A percentile compares a stretch with the other conserved stretches of the same genome.
Evolutionary conservation across 75 land plant species (phyloP).

Genomic region (Picea glauca): DNA sequence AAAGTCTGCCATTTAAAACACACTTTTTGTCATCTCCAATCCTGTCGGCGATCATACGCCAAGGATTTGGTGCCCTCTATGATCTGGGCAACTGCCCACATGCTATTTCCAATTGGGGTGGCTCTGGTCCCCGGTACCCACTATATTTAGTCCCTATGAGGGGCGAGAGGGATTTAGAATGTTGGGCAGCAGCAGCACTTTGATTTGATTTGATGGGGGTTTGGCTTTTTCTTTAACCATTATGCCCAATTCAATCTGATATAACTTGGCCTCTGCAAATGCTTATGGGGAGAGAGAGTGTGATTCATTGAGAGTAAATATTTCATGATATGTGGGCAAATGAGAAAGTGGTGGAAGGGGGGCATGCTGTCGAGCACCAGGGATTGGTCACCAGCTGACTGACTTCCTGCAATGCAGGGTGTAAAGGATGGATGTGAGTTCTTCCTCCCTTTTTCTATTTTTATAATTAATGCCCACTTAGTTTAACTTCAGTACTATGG

Average conservation of each 20-base stretch:
- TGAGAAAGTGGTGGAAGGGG: constrained; percentile 7
- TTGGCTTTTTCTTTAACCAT: not conserved
- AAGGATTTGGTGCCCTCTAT: constrained; percentile 3
- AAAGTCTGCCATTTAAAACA: not conserved
- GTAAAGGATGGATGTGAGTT: constrained; percentile 13
- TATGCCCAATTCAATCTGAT: not conserved
- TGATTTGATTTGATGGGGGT: constrained; percentile 11
- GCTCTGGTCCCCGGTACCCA: constrained; percentile 7
- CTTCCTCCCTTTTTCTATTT: not conserved
- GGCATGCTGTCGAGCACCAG: constrained; percentile 7
- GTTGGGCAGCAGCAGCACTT: constrained; percentile 6
- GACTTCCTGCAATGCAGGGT: constrained; percentile 11
- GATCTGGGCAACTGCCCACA: constrained; percentile 13
- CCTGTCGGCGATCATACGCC: constrained; percentile 10
- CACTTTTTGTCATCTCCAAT: constrained; percentile 3
- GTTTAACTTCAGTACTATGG: not conserved
- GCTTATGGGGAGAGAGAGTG: not conserved
- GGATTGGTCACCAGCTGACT: not conserved
- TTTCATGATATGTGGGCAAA: not conserved
- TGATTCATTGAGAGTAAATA: not conserved
- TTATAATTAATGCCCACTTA: not conserved
- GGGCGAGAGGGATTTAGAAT: not conserved
- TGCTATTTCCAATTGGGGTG: constrained; percentile 2
- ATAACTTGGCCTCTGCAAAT: constrained; percentile 4
- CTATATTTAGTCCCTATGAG: not conserved